Conservation (phyloP, 345 rosid genomes). For the Sapria himalayana region DNA sequence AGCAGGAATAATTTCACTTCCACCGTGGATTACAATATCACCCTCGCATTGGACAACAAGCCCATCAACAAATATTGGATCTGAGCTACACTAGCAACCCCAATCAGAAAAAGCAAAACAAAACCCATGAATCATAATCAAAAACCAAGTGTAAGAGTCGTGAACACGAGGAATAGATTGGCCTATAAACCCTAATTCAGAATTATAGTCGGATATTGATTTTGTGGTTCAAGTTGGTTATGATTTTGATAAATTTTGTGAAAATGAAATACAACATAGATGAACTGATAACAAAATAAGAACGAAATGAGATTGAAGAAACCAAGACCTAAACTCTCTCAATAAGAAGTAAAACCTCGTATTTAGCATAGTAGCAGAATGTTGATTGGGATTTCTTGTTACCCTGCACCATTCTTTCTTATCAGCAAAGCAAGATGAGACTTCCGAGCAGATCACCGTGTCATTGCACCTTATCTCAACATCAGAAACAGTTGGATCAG, state of each 20-base stretch:
- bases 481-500: slow-evolving; percentile 35
- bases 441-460: slow-evolving; percentile 34
- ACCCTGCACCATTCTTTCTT: slow-evolving; percentile 74
- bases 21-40: slow-evolving; percentile 25
- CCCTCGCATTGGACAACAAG: slow-evolving; percentile 23
- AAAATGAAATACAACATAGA: neutral
- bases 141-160: slow-evolving; percentile 1
- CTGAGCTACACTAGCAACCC: slow-evolving; percentile 22
- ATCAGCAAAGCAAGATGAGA: slow-evolving; percentile 20
- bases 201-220: too few species aligned
- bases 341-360: slow-evolving; percentile 20
- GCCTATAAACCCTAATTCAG: too few species aligned
- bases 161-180: slow-evolving; percentile 1
- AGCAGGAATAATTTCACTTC: slow-evolving; percentile 50
- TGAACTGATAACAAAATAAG: neutral
- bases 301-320: neutral
- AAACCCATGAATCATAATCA: neutral
- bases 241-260: neutral
- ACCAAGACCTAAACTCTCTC: neutral
- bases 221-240: too few species aligned
- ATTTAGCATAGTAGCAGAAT: slow-evolving; percentile 45
- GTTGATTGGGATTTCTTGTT: slow-evolving; percentile 28
- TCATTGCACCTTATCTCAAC: slow-evolving; percentile 44
- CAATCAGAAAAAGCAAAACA: slow-evolving; percentile 1
- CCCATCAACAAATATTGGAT: slow-evolving; percentile 41